Evolutionary conservation across 331 rosid species (phyloP), one percentile per base, ranked within the genome.

Genomic region (Cydonia oblonga): DNA sequence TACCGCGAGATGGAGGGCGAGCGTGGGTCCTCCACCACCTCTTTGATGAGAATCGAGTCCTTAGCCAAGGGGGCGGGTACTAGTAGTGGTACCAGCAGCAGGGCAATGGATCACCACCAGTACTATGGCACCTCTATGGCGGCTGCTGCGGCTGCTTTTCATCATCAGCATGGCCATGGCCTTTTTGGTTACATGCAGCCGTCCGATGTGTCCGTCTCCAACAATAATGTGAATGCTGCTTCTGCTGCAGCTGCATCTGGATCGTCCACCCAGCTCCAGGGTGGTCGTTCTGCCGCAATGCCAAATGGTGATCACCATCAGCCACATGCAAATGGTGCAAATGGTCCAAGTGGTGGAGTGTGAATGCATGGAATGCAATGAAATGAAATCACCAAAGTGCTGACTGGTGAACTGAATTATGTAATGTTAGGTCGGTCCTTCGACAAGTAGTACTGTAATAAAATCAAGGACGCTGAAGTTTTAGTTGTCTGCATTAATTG

Each of bases 1-100:
- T 89, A 86, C 76, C 93, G 97, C 0, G 96, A 93, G 76, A 73
- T 86, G 54, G 98, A 90, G 69, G 92, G 96, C 2, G 98, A 90
- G 5, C 85, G 98, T 0, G 85, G 87, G 58, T 75, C 66, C 66
- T 29, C 66, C 66, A 15, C 44, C 16, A 8, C 66, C 42, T 62
- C 89, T 11, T 73, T 87, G 49, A 82, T 87, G 66, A 77, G 92
- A 42, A 84, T 80, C 14, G 95, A 85, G 32, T 75, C 91, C 0
- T 58, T 19, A 5, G 66, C 40, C 2, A 29, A 62, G 64, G 33
- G n/a, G 18, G 33, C 32, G 10, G 19, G 19, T 59, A 26, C 5
- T 14, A 26, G 32, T 18, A 56, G 26, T 54, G 13, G 40, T 29
- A 32, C 22, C 15, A 71, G 75, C 7, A 64, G 49, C 19, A 65